Percentiles rank a stretch among this genome's conserved stretches.
These are phyloP conservation scores for Leccinum insigne DNA, from an alignment of 1,284 basidiomycete genomes.

Conservation along the genomic window DNA sequence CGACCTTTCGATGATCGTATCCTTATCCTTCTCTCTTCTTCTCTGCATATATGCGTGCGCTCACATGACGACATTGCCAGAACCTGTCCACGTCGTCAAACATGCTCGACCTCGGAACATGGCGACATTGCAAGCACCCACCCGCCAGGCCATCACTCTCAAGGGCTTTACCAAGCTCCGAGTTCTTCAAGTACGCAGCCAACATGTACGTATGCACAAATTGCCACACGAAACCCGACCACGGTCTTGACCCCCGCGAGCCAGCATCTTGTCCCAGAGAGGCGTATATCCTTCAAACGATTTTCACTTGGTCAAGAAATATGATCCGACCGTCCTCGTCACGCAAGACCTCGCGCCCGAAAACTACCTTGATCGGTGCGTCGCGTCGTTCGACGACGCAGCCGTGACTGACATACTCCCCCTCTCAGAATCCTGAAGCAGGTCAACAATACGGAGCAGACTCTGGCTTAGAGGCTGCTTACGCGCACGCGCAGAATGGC, in stretches of 20 bases:
- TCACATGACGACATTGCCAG: too few species aligned
- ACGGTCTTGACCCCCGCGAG: neutral
- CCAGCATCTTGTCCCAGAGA: conserved; percentile 87
- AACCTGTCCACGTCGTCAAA: too few species aligned
- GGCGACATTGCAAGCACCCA: conserved; percentile 49
- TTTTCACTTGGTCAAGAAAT: too few species aligned
- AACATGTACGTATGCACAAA: conserved; percentile 69
- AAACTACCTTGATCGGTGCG: conserved; percentile 43
- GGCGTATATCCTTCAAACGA: conserved; percentile 96
- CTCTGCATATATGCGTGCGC: too few species aligned
- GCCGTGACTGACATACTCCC: neutral
- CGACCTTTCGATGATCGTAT: too few species aligned
- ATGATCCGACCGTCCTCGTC: too few species aligned
- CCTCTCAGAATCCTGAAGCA: conserved; percentile 81
- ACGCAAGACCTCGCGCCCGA: too few species aligned
- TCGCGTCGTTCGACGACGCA: conserved; percentile 2
- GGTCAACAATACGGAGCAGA: conserved; percentile 70
- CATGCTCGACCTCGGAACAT: too few species aligned
- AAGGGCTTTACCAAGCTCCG: conserved; percentile 94
- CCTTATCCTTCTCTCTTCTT: too few species aligned
- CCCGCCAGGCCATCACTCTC: conserved; percentile 84
- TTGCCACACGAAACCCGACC: neutral
- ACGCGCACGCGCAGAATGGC: conserved; percentile 67
- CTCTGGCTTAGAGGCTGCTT: neutral
- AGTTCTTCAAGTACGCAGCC: conserved; percentile 98